Percentiles rank a stretch among this genome's conserved stretches.
Conservation (phyloP, 805 yeast species). For the Sugiyamaella qingdaonensis region DNA sequence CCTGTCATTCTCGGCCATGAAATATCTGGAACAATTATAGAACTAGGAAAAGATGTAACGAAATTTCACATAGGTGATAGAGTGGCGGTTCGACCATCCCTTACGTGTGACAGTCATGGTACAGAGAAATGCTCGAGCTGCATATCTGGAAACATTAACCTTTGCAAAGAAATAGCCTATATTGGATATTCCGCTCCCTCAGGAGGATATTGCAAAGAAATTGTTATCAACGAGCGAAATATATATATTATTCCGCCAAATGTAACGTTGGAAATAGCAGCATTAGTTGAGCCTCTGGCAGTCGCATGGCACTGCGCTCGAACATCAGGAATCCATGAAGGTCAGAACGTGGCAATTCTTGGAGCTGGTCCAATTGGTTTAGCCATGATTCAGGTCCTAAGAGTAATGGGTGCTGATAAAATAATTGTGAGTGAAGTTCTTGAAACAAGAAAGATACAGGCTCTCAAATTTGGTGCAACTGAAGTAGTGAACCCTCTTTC, state of each 20-base stretch:
- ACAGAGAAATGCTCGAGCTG: constrained; percentile 46
- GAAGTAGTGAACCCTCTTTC: constrained; percentile 45
- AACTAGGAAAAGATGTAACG: constrained; percentile 45
- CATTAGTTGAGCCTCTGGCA: constrained; percentile 53
- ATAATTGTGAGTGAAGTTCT: constrained; percentile 55
- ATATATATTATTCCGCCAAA: constrained; percentile 40
- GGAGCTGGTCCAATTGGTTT: constrained; percentile 51
- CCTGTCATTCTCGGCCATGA: constrained; percentile 56
- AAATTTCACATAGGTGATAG: constrained; percentile 50
- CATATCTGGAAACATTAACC: constrained; percentile 46
- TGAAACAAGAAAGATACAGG: constrained; percentile 39
- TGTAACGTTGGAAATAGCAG: constrained; percentile 44
- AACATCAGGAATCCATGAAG: constrained; percentile 37
- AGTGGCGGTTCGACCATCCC: constrained; percentile 61
- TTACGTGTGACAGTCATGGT: constrained; percentile 43
- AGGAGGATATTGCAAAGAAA: constrained; percentile 52
- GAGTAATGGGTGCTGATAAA: constrained; percentile 41
- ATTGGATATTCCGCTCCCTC: constrained; percentile 41
- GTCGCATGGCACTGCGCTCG: constrained; percentile 60
- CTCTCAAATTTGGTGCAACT: constrained; percentile 34
- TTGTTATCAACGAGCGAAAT: constrained; percentile 41
- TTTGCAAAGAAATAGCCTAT: constrained; percentile 30
- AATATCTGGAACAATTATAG: constrained; percentile 43
- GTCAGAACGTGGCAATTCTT: constrained; percentile 45
- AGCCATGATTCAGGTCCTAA: constrained; percentile 43